Percentiles rank a stretch among this genome's conserved stretches.
Evolutionary conservation across 495 filamentous ascomycete species (phyloP).

Genomic region (Lasiosphaeris hirsuta): DNA sequence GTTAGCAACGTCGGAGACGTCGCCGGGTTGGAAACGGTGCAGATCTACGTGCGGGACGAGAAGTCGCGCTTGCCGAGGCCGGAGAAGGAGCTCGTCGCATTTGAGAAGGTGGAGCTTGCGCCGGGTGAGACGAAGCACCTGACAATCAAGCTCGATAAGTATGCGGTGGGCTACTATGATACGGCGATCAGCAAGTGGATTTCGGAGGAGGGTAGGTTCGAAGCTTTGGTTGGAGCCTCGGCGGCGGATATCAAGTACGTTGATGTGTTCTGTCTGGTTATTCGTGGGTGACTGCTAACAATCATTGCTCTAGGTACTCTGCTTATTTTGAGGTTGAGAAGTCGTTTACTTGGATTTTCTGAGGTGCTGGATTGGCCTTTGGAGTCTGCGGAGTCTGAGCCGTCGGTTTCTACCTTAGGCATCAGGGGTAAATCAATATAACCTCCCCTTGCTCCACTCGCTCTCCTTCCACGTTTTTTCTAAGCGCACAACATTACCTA

Average conservation of each 20-base stretch:
- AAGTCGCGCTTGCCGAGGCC: constrained; percentile 60
- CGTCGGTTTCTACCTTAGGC: too few relatives aligned
- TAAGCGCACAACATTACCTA: too few relatives aligned
- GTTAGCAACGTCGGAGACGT: constrained; percentile 66
- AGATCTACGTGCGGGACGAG: constrained; percentile 66
- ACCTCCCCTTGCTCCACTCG: too few relatives aligned
- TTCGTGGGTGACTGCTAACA: constrained; percentile 12
- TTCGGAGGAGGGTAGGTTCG: constrained; percentile 71
- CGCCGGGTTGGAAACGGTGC: constrained; percentile 71
- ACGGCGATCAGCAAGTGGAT: constrained; percentile 67
- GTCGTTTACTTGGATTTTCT: constrained; percentile 57
- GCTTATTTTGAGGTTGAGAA: constrained; percentile 54
- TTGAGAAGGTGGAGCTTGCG: constrained; percentile 70
- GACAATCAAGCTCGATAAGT: constrained; percentile 64
- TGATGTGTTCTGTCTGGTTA: not conserved
- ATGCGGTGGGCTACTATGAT: constrained; percentile 80
- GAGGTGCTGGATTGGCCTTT: not conserved
- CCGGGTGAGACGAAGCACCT: constrained; percentile 67
- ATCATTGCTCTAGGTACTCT: constrained; percentile 34
- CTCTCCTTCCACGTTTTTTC: too few relatives aligned
- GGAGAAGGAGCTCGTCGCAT: constrained; percentile 74
- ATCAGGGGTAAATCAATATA: too few relatives aligned
- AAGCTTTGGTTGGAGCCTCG: constrained; percentile 60
- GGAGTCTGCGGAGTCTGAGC: not conserved
- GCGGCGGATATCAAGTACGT: constrained; percentile 46